Conservation (phyloP, 129 eudicot genomes). For the Escallonia rubra region DNA sequence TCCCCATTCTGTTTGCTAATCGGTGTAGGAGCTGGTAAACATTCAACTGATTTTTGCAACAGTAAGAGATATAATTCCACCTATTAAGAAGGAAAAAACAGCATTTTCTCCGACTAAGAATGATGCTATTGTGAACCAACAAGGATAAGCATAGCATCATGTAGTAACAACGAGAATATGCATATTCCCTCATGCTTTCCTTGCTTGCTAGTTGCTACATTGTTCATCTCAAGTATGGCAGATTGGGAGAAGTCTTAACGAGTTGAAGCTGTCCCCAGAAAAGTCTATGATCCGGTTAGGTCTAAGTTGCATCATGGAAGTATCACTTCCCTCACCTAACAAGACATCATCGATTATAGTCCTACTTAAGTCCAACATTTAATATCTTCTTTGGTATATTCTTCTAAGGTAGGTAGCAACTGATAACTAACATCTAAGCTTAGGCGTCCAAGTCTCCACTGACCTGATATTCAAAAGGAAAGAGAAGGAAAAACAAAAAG, state of each 20-base stretch:
- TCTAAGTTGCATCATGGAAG: conserved; percentile 69
- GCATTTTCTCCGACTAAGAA: conserved; percentile 53
- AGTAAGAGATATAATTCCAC: conserved; percentile 73
- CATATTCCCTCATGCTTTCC: conserved; percentile 90
- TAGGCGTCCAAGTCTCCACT: conserved; percentile 69
- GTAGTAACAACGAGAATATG: conserved; percentile 66
- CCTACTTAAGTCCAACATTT: conserved; percentile 27
- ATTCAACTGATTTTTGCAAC: conserved; percentile 80
- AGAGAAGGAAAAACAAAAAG: not conserved
- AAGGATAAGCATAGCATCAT: conserved; percentile 60
- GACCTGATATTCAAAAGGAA: conserved; percentile 43
- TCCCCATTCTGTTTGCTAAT: conserved; percentile 20
- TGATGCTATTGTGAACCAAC: conserved; percentile 62
- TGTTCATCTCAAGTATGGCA: conserved; percentile 6
- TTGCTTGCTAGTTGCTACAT: conserved; percentile 50
- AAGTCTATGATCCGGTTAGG: conserved; percentile 45
- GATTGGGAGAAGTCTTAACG: conserved; percentile 13
- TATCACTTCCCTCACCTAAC: conserved; percentile 68
- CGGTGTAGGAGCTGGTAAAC: conserved; percentile 44
- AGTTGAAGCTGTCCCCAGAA: conserved; percentile 30
- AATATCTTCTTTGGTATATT: not conserved
- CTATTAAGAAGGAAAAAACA: conserved; percentile 55
- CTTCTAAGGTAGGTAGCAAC: conserved; percentile 20
- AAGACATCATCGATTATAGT: conserved; percentile 55
- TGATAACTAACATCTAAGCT: conserved; percentile 29